Base-by-base conservation (phyloP, 768 basidiomycete genomes). In the Solioccasus polychromus region DNA sequence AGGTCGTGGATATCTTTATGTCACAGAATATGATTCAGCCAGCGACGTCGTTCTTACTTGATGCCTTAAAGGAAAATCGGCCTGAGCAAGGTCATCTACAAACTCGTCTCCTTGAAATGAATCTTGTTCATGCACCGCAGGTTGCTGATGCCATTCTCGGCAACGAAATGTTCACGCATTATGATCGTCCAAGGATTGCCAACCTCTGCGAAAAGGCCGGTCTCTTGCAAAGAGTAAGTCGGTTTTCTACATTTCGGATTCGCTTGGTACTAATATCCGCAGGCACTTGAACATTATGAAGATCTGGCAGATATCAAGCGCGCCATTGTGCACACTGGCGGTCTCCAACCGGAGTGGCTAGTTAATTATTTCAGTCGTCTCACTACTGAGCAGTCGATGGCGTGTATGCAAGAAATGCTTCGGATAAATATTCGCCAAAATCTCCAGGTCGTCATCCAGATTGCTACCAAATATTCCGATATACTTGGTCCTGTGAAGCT, bases 1-100 rank as follows among this genome's bases (percentile, higher is more conserved):
- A 88, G 83, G 89, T 97, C 44, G 93, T 97, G 49, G 96, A 99
- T 60, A 96, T 98, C 58, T 98, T 99, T 76, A 96, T 97, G 92
- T 88, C 88, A 1, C 94, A 96, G 64, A 98, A 97, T 71, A 92
- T 98, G 92, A 94, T 98, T 47, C 96, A 98, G 67, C 95, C 94
- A 17, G 96, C 96, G 5, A 99, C 96, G 1, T 94, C 92, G 1
- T 98, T 99, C 84, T 73, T 98, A 38, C 72, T 99, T 47, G 96
- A 98, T 61, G 96, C 94, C 18, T 76, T 99, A 57, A 98, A 99
- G 73, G 96, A 99, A 45, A 98, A 99, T 74, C 88, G 88, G 63
- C 90, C 94, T 0, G 96, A 99, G 66, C 95, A 99, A 62, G 95
- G 83, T 0, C 92, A 87, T 54, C 73, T 99, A 12, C 96, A 99